Base-by-base conservation (phyloP, 108 stramenopile species). In the Discostella pseudostelligera region DNA sequence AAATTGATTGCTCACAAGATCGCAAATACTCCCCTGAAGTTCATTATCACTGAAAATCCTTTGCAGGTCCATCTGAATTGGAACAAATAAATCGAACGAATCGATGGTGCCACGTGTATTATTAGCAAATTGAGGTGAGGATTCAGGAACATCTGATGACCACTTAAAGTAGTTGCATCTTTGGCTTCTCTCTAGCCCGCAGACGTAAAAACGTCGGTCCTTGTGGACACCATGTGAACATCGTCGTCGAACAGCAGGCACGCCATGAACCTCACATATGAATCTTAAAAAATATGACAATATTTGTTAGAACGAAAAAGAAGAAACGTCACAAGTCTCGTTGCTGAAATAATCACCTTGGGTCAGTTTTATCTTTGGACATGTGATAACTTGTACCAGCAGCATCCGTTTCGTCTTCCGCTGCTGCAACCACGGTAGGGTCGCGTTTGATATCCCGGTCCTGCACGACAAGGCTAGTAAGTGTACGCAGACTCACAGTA, bases 131-230 rank as follows among this genome's bases (percentile, higher is more conserved):
- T 56, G 40, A 8, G 4, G 16, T 54, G 55, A n/a, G 1, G 55
- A 56, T 56, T 36, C 55, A 19, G 36, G 55, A 39, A 35, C n/a
- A 36, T 62, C 61, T 17, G 61, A 48, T 9, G 61, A 29, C 61
- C 61, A 62, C 42, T 62, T 46, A 12, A 62, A 62, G 46, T 48
- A 62, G 29, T 76, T 74, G 71, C 91, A 92, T 21, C 91, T 65
- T 21, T 82, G 57, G 9, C 78, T 79, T 40, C 84, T 53, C 21
- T 88, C 83, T 49, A 84, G 79, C 14, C 92, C 88, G 53, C 92
- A 93, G 21, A 93, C 92, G 67, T 93, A 90, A 62, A 93, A 93
- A 35, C 88, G 67, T 21, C 85, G 72, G 55, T 88, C 83, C 42
- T 86, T 89, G 72, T 88, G 77, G 42, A 65, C 80, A 2, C 91